These are phyloP conservation scores for Nigrospora osmanthi DNA, from an alignment of 2,329 filamentous ascomycete species.

Conservation along the genomic window DNA sequence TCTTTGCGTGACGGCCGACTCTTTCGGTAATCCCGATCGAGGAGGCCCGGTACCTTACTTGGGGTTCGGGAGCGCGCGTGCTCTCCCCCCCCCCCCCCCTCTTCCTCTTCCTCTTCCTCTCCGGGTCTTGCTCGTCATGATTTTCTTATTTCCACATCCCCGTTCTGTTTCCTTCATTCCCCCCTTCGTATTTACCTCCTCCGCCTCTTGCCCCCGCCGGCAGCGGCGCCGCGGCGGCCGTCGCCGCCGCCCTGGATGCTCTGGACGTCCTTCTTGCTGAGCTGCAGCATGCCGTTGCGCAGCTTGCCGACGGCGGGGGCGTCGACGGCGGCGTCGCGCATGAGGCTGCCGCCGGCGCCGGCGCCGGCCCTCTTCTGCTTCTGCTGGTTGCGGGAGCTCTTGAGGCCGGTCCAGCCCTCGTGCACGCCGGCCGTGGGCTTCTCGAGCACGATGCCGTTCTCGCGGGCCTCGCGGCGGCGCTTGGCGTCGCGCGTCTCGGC, in stretches of 20 bases:
- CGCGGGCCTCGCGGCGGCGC: conserved; percentile 69
- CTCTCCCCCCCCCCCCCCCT: too few relatives aligned
- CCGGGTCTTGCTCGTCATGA: too few relatives aligned
- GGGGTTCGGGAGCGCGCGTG: too few relatives aligned
- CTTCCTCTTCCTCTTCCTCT: too few relatives aligned
- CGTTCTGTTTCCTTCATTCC: too few relatives aligned
- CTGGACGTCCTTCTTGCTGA: conserved; percentile 69
- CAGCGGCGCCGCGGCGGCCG: conserved; percentile 4
- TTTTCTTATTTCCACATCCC: too few relatives aligned
- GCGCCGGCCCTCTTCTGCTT: conserved; percentile 32
- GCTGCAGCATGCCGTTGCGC: conserved; percentile 60
- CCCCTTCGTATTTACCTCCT: conserved; percentile 11
- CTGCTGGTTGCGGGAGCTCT: neutral
- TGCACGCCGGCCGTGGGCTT: conserved; percentile 23
- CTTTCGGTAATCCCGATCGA: too few relatives aligned
- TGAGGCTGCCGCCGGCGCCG: conserved; percentile 5
- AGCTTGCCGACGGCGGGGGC: conserved; percentile 75
- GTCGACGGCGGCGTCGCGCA: conserved; percentile 56
- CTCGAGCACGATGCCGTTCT: conserved; percentile 89
- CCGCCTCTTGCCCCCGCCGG: conserved; percentile 13
- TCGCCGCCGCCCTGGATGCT: conserved; percentile 14
- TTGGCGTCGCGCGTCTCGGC: conserved; percentile 57
- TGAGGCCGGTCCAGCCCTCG: conserved; percentile 7
- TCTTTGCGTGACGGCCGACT: too few relatives aligned
- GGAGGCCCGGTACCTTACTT: too few relatives aligned